Conservation (phyloP, 2,329 filamentous ascomycete genomes). For the Hymenoscyphus occultus region DNA sequence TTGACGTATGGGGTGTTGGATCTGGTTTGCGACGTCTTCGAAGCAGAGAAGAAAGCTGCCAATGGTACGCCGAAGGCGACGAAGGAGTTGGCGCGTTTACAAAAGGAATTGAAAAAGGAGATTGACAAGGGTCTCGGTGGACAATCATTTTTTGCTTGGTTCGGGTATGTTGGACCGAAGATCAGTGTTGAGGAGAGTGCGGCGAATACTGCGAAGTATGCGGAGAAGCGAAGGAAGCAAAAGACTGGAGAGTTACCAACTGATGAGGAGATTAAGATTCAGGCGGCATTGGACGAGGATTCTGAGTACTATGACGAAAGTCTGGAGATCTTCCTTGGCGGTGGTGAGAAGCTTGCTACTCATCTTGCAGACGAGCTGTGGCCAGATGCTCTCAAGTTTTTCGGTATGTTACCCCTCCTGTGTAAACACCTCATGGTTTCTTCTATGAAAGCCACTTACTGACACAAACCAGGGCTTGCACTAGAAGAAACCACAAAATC, state of each 20-base stretch:
- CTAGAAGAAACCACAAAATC: slow-evolving; percentile 65
- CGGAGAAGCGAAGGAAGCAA: slow-evolving; percentile 50
- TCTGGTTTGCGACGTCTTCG: slow-evolving; percentile 66
- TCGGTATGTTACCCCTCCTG: slow-evolving; percentile 57
- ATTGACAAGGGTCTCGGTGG: slow-evolving; percentile 59
- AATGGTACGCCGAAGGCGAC: slow-evolving; percentile 31
- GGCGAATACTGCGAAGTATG: slow-evolving; percentile 57
- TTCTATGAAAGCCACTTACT: neutral
- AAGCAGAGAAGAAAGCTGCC: slow-evolving; percentile 50
- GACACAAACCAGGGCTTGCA: slow-evolving; percentile 57
- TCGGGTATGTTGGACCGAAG: slow-evolving; percentile 71
- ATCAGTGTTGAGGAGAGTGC: slow-evolving; percentile 71
- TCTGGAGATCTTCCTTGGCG: slow-evolving; percentile 83
- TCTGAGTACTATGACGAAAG: slow-evolving; percentile 56
- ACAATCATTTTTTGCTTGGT: slow-evolving; percentile 84
- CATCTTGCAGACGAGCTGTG: slow-evolving; percentile 83
- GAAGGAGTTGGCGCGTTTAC: slow-evolving; percentile 43
- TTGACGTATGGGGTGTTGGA: slow-evolving; percentile 76
- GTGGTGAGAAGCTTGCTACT: slow-evolving; percentile 72
- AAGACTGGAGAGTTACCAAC: slow-evolving; percentile 39
- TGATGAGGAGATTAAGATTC: slow-evolving; percentile 41
- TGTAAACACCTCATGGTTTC: neutral
- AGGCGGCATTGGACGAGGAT: slow-evolving; percentile 39
- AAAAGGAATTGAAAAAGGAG: slow-evolving; percentile 52
- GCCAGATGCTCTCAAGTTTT: slow-evolving; percentile 86